These are phyloP conservation scores for Xylariaceae sp. DNA, from an alignment of 2,329 filamentous ascomycete genomes.

Conservation along the genomic window DNA sequence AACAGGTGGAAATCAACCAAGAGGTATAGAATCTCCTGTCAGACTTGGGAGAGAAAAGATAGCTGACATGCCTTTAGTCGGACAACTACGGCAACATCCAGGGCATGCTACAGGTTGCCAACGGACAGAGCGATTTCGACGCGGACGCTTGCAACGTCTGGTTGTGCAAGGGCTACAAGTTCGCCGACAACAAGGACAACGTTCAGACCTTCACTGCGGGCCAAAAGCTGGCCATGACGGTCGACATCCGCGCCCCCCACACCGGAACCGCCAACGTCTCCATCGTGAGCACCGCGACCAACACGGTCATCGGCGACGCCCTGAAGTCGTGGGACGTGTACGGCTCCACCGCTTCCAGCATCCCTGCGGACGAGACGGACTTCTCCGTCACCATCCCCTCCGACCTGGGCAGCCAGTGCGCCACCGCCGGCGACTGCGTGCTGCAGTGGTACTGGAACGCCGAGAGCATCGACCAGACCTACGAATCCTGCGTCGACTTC, in stretches of 20 bases:
- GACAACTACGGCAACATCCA: slow-evolving; percentile 50
- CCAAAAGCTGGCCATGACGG: slow-evolving; percentile 33
- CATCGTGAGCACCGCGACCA: slow-evolving; percentile 41
- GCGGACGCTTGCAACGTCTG: slow-evolving; percentile 40
- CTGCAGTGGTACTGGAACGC: slow-evolving; percentile 50
- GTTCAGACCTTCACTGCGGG: slow-evolving; percentile 45
- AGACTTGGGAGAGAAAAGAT: no score
- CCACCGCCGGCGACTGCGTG: slow-evolving; percentile 37
- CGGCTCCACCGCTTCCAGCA: slow-evolving; percentile 36
- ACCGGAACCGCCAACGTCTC: slow-evolving; percentile 48
- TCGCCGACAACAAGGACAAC: slow-evolving; percentile 43
- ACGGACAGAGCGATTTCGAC: slow-evolving; percentile 39
- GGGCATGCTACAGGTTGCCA: slow-evolving; percentile 42
- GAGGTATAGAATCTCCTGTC: neutral
- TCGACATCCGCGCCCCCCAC: slow-evolving; percentile 45
- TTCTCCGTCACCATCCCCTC: slow-evolving; percentile 48
- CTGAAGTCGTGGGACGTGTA: slow-evolving; percentile 42
- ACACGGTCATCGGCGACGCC: slow-evolving; percentile 39
- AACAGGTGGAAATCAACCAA: slow-evolving; percentile 47
- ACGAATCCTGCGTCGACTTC: slow-evolving; percentile 10
- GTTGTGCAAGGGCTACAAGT: slow-evolving; percentile 53
- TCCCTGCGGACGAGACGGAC: slow-evolving; percentile 35
- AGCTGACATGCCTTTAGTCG: no score
- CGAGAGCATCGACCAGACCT: slow-evolving; percentile 21
- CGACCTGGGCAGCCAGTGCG: slow-evolving; percentile 36